These are phyloP conservation scores for Gossypium sturtianum DNA, from an alignment of 345 rosid species.

Conservation along the genomic window DNA sequence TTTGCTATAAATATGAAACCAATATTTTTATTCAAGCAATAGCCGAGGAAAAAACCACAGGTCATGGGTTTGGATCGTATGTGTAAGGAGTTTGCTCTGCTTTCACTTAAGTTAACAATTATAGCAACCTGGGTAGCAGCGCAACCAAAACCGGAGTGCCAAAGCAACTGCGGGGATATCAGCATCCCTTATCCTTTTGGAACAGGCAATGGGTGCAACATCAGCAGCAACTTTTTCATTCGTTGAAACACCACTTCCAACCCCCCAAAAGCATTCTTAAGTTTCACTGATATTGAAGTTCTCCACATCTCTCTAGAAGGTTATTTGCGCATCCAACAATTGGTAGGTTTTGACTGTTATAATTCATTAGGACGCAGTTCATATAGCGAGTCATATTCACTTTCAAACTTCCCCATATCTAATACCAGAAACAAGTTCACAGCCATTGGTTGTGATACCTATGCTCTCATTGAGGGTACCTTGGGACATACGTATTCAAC, in stretches of 20 bases:
- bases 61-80: no score
- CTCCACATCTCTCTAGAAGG: background rate
- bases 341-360: background rate
- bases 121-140: background rate
- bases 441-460: slow-evolving; percentile 2
- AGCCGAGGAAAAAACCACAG: no score
- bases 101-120: background rate
- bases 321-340: background rate
- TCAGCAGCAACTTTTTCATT: background rate
- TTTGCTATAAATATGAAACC: background rate
- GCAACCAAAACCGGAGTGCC: background rate
- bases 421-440: slow-evolving; percentile 11
- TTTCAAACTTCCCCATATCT: background rate
- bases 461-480: background rate
- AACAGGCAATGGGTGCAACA: background rate
- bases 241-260: background rate
- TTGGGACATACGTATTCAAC: background rate
- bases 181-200: slow-evolving; percentile 25
- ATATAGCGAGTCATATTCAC: no score
- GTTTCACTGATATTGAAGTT: background rate
- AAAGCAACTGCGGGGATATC: background rate
- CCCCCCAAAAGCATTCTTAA: background rate
- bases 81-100: background rate
- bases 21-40: no score
- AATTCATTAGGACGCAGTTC: background rate